Evolutionary conservation across 2,329 filamentous ascomycete species (phyloP).

Genomic region (Nothophaeocryptopus gaeumannii): DNA sequence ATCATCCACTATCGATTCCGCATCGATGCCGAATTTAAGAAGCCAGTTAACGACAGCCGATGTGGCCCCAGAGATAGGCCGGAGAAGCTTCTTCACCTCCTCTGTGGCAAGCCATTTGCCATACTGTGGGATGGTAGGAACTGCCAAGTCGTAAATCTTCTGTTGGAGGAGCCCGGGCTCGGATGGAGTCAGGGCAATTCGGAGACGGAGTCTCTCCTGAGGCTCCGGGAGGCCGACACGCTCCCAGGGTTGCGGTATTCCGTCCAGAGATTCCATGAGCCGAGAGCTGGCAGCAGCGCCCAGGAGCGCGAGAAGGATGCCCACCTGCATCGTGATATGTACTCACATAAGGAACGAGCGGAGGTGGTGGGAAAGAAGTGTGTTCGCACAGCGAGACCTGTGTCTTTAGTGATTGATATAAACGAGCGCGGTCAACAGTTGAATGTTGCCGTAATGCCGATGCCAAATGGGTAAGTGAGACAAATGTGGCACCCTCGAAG

Average conservation of each 20-base stretch:
- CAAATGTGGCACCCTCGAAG: no score
- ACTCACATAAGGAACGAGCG: no score
- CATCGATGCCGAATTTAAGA: slow-evolving; percentile 47
- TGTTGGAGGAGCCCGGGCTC: slow-evolving; percentile 49
- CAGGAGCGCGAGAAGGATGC: slow-evolving; percentile 6
- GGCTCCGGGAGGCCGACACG: slow-evolving; percentile 18
- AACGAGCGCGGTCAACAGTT: no score
- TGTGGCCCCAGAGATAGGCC: slow-evolving; percentile 50
- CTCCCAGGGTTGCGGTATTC: slow-evolving; percentile 22
- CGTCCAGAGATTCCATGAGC: slow-evolving; percentile 21
- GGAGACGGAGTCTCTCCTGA: slow-evolving; percentile 16
- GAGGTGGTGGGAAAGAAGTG: no score
- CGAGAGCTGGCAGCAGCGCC: slow-evolving; percentile 16
- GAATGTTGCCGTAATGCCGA: no score
- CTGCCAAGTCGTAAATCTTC: slow-evolving; percentile 59
- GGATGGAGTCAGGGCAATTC: slow-evolving; percentile 23
- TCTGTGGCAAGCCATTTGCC: slow-evolving; percentile 62
- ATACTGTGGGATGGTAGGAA: slow-evolving; percentile 57
- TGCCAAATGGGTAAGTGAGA: no score
- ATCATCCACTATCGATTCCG: slow-evolving; percentile 46
- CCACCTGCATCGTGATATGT: no score
- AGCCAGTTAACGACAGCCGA: slow-evolving; percentile 57
- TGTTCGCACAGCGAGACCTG: no score
- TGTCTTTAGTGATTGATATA: no score
- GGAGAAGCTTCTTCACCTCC: slow-evolving; percentile 55